A percentile compares a stretch with the other conserved stretches of the same genome.
Evolutionary conservation across 805 yeast genomes (phyloP).

Genomic region (Candida bentonensis): DNA sequence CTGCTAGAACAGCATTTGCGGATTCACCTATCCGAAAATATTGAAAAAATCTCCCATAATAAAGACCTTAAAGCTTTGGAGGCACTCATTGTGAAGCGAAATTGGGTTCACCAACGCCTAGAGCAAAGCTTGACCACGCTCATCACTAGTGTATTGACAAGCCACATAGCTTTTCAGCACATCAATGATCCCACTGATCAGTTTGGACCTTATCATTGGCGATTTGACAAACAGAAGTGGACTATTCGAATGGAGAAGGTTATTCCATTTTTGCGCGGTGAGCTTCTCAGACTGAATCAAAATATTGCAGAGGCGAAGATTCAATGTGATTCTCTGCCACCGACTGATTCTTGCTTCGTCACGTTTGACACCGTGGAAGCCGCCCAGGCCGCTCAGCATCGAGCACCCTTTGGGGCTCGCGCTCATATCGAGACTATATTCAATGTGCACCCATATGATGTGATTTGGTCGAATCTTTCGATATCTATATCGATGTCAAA

Average conservation of each 20-base stretch:
- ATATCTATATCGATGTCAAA: not conserved
- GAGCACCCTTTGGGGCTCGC: not conserved
- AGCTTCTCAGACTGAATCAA: not conserved
- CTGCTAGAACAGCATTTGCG: not conserved
- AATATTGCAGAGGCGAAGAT: not conserved
- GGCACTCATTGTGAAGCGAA: not conserved
- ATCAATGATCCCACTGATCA: too few relatives aligned
- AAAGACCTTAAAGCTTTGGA: not conserved
- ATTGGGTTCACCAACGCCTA: too few relatives aligned
- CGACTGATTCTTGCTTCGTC: not conserved
- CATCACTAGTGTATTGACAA: too few relatives aligned
- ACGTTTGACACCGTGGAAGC: not conserved
- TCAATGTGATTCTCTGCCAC: not conserved
- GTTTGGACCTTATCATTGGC: too few relatives aligned
- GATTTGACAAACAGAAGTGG: too few relatives aligned
- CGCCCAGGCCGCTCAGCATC: not conserved
- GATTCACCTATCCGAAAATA: not conserved
- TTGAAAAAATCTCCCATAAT: not conserved
- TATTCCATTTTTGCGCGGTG: too few relatives aligned
- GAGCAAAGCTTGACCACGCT: too few relatives aligned
- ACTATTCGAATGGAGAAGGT: too few relatives aligned
- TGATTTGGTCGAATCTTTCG: not conserved
- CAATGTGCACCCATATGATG: not conserved
- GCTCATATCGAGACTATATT: not conserved
- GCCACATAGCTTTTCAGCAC: too few relatives aligned